These are phyloP conservation scores for Pseudogymnoascus sp. DNA, from an alignment of 2,329 filamentous ascomycete species.

Conservation along the genomic window DNA sequence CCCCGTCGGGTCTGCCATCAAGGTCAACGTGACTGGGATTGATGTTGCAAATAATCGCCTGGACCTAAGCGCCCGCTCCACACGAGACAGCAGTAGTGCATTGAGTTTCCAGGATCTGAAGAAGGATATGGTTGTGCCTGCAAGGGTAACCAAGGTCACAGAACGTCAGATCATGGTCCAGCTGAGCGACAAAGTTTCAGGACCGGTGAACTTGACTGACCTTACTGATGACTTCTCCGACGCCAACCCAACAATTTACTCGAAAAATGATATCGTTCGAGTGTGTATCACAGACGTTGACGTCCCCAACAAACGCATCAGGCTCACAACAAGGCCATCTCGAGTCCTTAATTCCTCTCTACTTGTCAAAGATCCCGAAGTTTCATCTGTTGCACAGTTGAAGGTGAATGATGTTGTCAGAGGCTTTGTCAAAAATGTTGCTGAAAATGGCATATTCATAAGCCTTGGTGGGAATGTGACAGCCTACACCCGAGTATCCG, in stretches of 20 bases:
- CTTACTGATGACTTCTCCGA: slow-evolving; percentile 79
- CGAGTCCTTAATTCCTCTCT: slow-evolving; percentile 81
- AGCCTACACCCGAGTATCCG: slow-evolving; percentile 74
- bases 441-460: slow-evolving; percentile 84
- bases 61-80: slow-evolving; percentile 72
- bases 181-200: slow-evolving; percentile 71
- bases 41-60: slow-evolving; percentile 66
- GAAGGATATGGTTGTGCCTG: slow-evolving; percentile 72
- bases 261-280: slow-evolving; percentile 77
- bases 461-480: slow-evolving; percentile 72
- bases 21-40: slow-evolving; percentile 67
- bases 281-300: slow-evolving; percentile 82
- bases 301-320: slow-evolving; percentile 71
- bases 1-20: slow-evolving; percentile 81
- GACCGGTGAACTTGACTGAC: slow-evolving; percentile 73
- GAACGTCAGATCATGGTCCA: slow-evolving; percentile 81
- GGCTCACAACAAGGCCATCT: slow-evolving; percentile 76
- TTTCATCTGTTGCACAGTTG: slow-evolving; percentile 62
- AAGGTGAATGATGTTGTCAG: slow-evolving; percentile 71
- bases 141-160: slow-evolving; percentile 74
- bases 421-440: slow-evolving; percentile 85
- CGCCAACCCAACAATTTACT: slow-evolving; percentile 65
- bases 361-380: slow-evolving; percentile 71
- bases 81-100: slow-evolving; percentile 42
- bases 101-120: slow-evolving; percentile 65